These are phyloP conservation scores for Verticillium isaacii DNA, from an alignment of 2,329 filamentous ascomycete species.

Conservation along the genomic window DNA sequence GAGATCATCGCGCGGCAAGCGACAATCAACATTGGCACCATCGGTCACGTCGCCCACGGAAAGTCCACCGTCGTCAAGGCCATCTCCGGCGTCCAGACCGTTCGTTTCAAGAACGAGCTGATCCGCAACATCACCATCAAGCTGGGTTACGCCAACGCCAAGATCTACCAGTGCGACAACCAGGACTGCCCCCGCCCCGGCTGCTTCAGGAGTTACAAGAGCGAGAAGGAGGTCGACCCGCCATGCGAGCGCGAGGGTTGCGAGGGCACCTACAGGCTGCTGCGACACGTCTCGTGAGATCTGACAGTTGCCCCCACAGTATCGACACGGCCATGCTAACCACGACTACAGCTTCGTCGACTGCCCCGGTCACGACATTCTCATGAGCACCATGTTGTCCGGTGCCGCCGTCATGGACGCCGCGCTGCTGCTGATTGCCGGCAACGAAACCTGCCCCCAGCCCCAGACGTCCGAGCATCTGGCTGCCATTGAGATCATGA, in stretches of 20 bases:
- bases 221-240: conserved; percentile 97
- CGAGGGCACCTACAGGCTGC: conserved; percentile 76
- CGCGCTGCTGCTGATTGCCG: conserved; percentile 89
- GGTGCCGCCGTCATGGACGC: conserved; percentile 99
- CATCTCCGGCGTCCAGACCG: conserved; percentile 97
- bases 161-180: conserved; percentile 99
- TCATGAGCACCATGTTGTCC: conserved; percentile 99
- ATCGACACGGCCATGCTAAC: conserved; percentile 16
- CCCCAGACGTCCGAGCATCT: conserved; percentile 98
- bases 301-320: neutral
- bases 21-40: conserved; percentile 98
- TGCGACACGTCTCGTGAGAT: conserved; percentile 88
- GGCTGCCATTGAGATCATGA: conserved; percentile 99
- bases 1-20: conserved; percentile 98
- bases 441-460: conserved; percentile 97
- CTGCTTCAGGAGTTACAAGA: conserved; percentile 97
- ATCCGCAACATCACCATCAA: conserved; percentile 99
- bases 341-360: conserved; percentile 72
- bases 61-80: conserved; percentile 99
- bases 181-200: conserved; percentile 84
- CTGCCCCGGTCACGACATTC: conserved; percentile 99
- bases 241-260: conserved; percentile 94
- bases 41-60: conserved; percentile 97
- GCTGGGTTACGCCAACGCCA: conserved; percentile 98
- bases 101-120: conserved; percentile 99